A percentile compares a stretch with the other conserved stretches of the same genome.
Evolutionary conservation across 2,329 filamentous ascomycete genomes (phyloP).

Genomic region (Berkeleyomyces basicola): DNA sequence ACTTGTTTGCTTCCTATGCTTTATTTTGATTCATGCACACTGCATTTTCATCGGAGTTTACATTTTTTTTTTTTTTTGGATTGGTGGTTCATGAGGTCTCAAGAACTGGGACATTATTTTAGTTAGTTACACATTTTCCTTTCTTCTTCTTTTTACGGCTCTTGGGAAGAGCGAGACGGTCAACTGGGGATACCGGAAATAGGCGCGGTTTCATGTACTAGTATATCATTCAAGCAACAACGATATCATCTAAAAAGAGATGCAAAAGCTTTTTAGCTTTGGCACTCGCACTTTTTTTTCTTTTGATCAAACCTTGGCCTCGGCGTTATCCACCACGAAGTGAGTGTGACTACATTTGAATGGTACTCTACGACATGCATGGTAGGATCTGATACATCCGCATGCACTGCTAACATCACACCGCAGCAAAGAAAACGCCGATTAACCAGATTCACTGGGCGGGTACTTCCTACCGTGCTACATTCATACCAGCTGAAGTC

Average conservation of each 20-base stretch:
- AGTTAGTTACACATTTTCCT: not conserved
- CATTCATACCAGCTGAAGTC: too few species aligned
- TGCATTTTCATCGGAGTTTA: not conserved
- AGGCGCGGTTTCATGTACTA: not conserved
- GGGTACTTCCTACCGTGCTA: not conserved
- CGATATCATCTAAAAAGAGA: not conserved
- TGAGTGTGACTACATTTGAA: too few species aligned
- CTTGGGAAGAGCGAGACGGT: not conserved
- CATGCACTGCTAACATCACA: not conserved
- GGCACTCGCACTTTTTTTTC: not conserved
- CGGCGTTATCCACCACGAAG: not conserved
- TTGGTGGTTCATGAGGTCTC: not conserved
- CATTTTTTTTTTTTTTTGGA: not conserved
- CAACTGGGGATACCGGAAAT: not conserved
- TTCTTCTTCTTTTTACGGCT: not conserved
- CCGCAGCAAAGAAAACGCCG: not conserved
- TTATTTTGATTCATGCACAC: not conserved
- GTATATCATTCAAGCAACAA: not conserved
- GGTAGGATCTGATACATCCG: not conserved
- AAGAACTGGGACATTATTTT: not conserved
- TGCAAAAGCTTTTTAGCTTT: not conserved
- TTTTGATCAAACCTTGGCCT: not conserved
- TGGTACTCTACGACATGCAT: not conserved
- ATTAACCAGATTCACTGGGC: not conserved
- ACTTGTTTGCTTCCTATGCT: not conserved